Percentiles rank a stretch among this genome's conserved stretches.
Conservation (phyloP, 176 grass and related monocot species). For the Bonia amplexicaulis region DNA sequence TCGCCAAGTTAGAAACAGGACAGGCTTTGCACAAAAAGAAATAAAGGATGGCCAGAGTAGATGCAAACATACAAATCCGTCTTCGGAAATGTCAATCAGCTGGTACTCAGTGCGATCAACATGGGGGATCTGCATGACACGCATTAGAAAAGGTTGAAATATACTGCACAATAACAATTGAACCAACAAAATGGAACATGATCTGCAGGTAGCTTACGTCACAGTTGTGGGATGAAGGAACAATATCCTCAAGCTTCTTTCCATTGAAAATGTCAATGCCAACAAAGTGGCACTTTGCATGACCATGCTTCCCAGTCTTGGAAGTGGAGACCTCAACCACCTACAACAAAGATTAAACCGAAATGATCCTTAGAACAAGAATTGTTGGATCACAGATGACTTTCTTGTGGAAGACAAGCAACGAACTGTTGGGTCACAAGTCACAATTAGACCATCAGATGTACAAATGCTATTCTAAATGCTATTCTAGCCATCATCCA, state of each 20-base stretch:
- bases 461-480: neutral
- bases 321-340: conserved; percentile 68
- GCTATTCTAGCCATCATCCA: neutral
- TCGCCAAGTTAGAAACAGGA: neutral
- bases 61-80: conserved; percentile 44
- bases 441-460: neutral
- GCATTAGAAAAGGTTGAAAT: neutral
- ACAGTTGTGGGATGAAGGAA: conserved; percentile 63
- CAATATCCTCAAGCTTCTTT: conserved; percentile 72
- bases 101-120: conserved; percentile 44
- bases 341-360: conserved; percentile 2
- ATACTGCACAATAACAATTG: neutral
- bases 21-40: neutral
- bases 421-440: neutral
- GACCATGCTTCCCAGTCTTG: conserved; percentile 65
- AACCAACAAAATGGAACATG: neutral
- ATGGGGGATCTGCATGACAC: conserved; percentile 26
- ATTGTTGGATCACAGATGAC: neutral
- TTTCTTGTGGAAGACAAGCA: neutral
- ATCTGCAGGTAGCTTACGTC: conserved; percentile 22
- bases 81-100: conserved; percentile 61
- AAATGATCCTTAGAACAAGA: neutral
- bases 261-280: conserved; percentile 58
- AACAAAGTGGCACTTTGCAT: conserved; percentile 58
- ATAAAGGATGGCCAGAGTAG: neutral